A percentile compares a stretch with the other conserved stretches of the same genome.
Evolutionary conservation across 2,329 filamentous ascomycete genomes (phyloP).

Genomic region (Cytospora leucostoma): DNA sequence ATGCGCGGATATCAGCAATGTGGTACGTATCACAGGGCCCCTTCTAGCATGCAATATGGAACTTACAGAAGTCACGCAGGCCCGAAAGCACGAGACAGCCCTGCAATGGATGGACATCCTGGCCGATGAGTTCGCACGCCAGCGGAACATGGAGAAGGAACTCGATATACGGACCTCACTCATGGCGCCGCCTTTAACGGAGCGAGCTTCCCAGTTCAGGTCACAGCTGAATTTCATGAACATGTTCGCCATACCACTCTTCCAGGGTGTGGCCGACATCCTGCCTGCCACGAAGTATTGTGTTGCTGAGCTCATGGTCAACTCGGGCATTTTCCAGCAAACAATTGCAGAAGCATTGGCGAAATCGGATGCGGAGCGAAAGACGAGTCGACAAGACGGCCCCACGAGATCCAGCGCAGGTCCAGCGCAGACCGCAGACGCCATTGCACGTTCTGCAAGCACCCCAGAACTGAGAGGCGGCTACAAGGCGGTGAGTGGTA

Average conservation of each 20-base stretch:
- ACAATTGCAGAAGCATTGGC: conserved; percentile 66
- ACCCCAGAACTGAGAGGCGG: conserved; percentile 38
- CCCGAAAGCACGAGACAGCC: conserved; percentile 79
- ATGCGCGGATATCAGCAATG: conserved; percentile 98
- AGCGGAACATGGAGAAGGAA: conserved; percentile 88
- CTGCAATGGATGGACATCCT: conserved; percentile 88
- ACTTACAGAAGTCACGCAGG: conserved; percentile 52
- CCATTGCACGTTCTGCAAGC: conserved; percentile 36
- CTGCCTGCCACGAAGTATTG: conserved; percentile 84
- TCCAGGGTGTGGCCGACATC: conserved; percentile 82
- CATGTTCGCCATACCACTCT: conserved; percentile 89
- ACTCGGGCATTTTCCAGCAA: conserved; percentile 72
- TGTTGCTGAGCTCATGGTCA: conserved; percentile 76
- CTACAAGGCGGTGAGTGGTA: conserved; percentile 48
- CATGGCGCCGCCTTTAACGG: conserved; percentile 80
- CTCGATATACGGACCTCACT: conserved; percentile 86
- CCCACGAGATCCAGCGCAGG: conserved; percentile 1
- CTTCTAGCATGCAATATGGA: background rate
- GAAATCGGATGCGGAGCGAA: conserved; percentile 45
- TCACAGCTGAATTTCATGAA: conserved; percentile 97
- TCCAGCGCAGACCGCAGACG: conserved; percentile 27
- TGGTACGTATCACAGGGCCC: conserved; percentile 61
- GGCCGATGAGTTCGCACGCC: conserved; percentile 93
- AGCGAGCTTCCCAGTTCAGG: conserved; percentile 78
- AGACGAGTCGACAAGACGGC: conserved; percentile 28